Percentiles rank a stretch among this genome's conserved stretches.
These are phyloP conservation scores for Yamadazyma spencermartinsiae DNA, from an alignment of 1,139 yeast genomes.

Conservation along the genomic window DNA sequence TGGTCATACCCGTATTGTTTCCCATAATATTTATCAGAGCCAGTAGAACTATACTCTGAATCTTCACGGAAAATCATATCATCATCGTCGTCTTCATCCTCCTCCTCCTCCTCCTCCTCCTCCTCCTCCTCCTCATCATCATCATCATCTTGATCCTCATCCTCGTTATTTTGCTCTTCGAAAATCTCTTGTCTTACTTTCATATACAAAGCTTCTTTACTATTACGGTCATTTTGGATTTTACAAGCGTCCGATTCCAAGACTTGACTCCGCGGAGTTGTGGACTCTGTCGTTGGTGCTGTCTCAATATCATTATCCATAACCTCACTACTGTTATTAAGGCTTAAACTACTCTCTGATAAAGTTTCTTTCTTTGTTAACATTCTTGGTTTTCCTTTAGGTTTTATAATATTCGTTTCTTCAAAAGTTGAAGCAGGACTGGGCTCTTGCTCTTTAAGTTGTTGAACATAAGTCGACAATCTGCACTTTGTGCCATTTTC, in stretches of 20 bases:
- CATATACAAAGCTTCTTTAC: conserved; percentile 43
- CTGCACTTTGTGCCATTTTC: neutral
- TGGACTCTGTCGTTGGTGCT: neutral
- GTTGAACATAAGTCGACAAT: neutral
- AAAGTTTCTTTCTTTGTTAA: conserved; percentile 2
- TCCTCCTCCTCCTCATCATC: conserved; percentile 24
- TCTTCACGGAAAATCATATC: neutral
- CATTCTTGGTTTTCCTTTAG: conserved; percentile 6
- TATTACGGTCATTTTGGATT: conserved; percentile 26
- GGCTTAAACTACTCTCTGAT: neutral
- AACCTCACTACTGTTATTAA: neutral
- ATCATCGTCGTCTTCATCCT: conserved; percentile 6
- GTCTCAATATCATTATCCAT: conserved; percentile 15
- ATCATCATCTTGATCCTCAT: conserved; percentile 26
- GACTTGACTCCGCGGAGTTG: neutral
- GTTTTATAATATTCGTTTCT: neutral
- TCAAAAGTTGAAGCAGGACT: neutral
- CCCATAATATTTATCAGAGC: neutral
- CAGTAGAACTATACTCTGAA: neutral
- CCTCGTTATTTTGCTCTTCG: conserved; percentile 27
- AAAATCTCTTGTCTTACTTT: conserved; percentile 49
- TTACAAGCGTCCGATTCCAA: conserved; percentile 7
- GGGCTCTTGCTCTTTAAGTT: neutral
- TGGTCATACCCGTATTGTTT: neutral
- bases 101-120: conserved; percentile 10